These are phyloP conservation scores for Apiotrichum montevideense DNA, from an alignment of 1,284 basidiomycete genomes.

Conservation along the genomic window DNA sequence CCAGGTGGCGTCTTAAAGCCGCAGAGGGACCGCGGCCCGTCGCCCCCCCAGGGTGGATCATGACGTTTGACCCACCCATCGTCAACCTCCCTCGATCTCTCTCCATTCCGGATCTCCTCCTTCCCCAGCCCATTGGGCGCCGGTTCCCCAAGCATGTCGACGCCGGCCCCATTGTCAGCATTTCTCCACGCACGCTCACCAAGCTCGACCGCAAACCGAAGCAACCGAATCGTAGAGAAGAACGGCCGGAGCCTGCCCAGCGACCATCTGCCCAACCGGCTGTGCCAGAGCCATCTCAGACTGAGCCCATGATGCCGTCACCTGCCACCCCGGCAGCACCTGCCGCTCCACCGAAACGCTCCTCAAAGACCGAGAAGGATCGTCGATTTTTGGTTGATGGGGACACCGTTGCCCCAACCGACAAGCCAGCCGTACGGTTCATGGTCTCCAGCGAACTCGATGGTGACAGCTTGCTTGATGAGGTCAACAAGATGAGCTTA, in stretches of 20 bases:
- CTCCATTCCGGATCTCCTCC: constrained; percentile 63
- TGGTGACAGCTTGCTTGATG: constrained; percentile 44
- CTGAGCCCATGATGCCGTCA: not conserved
- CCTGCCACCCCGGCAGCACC: not conserved
- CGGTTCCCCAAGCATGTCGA: constrained; percentile 27
- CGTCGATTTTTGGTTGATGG: not conserved
- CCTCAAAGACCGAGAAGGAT: not conserved
- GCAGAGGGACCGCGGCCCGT: constrained; percentile 12
- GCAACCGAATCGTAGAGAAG: constrained; percentile 6
- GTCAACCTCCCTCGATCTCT: constrained; percentile 56
- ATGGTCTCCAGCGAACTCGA: constrained; percentile 47
- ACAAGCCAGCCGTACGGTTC: constrained; percentile 30
- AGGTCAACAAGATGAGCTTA: constrained; percentile 47
- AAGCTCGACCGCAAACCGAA: constrained; percentile 34
- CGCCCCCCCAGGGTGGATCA: constrained; percentile 58
- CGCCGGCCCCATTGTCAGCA: constrained; percentile 30
- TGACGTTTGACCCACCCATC: constrained; percentile 70
- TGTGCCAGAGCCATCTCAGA: not conserved
- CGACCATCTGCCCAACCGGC: not conserved
- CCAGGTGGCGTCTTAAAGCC: constrained; percentile 14
- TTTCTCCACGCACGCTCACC: constrained; percentile 29
- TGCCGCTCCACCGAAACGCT: not conserved
- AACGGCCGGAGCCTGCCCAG: too few species aligned
- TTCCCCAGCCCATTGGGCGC: constrained; percentile 43
- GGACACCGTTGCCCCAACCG: not conserved